These are phyloP conservation scores for Arthrobotrys iridis DNA, from an alignment of 2,329 filamentous ascomycete genomes.

Conservation along the genomic window DNA sequence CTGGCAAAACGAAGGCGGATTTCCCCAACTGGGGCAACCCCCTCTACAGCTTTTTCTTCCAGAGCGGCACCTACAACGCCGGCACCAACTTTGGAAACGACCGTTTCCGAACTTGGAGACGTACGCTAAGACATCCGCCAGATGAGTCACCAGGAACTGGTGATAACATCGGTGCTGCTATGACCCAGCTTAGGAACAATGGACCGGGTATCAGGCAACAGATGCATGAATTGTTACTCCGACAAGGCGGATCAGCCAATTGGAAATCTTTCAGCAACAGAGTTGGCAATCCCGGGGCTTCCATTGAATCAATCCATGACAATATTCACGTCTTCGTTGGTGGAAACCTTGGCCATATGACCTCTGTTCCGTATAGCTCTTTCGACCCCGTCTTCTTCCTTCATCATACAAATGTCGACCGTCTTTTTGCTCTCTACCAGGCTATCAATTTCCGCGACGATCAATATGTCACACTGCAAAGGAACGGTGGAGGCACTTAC, in stretches of 20 bases:
- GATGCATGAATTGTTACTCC: neutral
- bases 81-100: neutral
- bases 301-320: conserved; percentile 70
- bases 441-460: conserved; percentile 67
- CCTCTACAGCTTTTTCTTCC: conserved; percentile 21
- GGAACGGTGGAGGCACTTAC: conserved; percentile 30
- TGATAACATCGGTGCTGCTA: neutral
- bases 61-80: neutral
- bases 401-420: conserved; percentile 80
- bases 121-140: conserved; percentile 5
- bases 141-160: neutral
- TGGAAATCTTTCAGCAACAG: conserved; percentile 41
- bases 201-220: conserved; percentile 4
- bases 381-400: conserved; percentile 84
- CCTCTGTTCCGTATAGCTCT: conserved; percentile 68
- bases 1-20: neutral
- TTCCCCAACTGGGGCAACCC: neutral
- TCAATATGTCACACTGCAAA: conserved; percentile 1
- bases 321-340: conserved; percentile 65
- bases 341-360: conserved; percentile 55
- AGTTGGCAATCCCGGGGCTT: neutral
- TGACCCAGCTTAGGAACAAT: neutral
- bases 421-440: conserved; percentile 81
- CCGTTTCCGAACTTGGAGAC: neutral
- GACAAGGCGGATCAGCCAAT: neutral